phyloP scores from a whole-genome alignment of 2,329 filamentous ascomycete species.

The Periconia sp. region DNA sequence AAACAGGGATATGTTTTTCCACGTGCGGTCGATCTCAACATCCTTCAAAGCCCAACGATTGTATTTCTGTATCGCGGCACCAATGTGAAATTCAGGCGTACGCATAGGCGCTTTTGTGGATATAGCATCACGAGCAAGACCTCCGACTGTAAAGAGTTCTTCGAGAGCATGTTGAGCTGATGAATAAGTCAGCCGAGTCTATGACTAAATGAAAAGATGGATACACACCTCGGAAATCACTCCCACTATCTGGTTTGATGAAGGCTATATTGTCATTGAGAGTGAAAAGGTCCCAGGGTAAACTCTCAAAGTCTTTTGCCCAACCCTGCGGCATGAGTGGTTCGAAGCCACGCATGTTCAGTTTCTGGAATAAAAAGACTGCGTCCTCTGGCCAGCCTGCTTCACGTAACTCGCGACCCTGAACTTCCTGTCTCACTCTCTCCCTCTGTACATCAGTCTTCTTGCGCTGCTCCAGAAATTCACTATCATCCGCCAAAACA shows the following conservation, averaged over 20 bases:
- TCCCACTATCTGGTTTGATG: conserved; percentile 47
- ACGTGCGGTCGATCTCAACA: conserved; percentile 43
- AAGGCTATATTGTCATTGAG: conserved; percentile 45
- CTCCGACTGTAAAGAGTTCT: conserved; percentile 54
- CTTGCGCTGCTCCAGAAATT: conserved; percentile 29
- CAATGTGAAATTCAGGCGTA: conserved; percentile 43
- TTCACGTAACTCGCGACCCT: conserved; percentile 40
- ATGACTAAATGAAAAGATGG: background rate
- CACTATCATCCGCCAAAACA: conserved; percentile 35
- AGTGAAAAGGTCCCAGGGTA: conserved; percentile 57
- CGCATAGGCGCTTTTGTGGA: conserved; percentile 40
- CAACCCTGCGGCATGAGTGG: conserved; percentile 56
- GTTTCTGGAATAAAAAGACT: conserved; percentile 54
- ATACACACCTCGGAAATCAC: conserved; percentile 50
- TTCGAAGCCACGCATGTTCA: conserved; percentile 59
- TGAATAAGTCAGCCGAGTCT: conserved; percentile 10
- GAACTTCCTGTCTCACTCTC: conserved; percentile 23
- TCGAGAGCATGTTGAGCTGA: conserved; percentile 54
- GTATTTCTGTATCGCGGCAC: conserved; percentile 49
- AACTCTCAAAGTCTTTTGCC: conserved; percentile 55
- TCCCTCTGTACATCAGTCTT: conserved; percentile 24
- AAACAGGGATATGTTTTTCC: conserved; percentile 48
- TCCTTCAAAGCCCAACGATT: conserved; percentile 58
- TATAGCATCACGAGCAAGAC: conserved; percentile 54
- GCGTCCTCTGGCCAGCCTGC: conserved; percentile 56